Evolutionary conservation across 139 green algal genomes (phyloP).

Genomic region (Nannochloris sp.): DNA sequence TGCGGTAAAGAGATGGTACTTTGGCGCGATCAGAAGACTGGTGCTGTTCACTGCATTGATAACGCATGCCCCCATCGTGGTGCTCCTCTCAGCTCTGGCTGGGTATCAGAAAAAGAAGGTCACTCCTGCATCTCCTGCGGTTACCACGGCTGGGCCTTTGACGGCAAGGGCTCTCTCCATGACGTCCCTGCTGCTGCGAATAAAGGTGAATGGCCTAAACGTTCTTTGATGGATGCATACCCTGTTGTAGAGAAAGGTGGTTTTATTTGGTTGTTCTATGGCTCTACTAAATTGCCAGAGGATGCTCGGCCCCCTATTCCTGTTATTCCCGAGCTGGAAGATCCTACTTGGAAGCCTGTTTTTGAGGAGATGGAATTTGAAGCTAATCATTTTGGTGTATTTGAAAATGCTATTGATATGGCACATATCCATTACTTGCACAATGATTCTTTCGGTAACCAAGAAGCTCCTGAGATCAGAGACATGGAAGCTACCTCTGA

Average conservation of each 20-base stretch:
- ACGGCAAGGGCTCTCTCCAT: slow-evolving; percentile 40
- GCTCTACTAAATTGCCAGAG: slow-evolving; percentile 41
- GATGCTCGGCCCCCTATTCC: slow-evolving; percentile 74
- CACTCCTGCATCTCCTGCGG: slow-evolving; percentile 58
- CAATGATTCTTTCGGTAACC: slow-evolving; percentile 31
- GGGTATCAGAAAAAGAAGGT: slow-evolving; percentile 27
- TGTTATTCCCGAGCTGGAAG: slow-evolving; percentile 60
- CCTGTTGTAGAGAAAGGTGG: slow-evolving; percentile 59
- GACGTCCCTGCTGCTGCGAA: slow-evolving; percentile 44
- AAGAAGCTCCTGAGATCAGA: slow-evolving; percentile 51
- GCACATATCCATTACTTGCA: slow-evolving; percentile 87
- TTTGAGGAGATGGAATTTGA: slow-evolving; percentile 61
- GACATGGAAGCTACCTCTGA: slow-evolving; percentile 52
- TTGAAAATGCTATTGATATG: slow-evolving; percentile 88
- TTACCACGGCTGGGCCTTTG: slow-evolving; percentile 72
- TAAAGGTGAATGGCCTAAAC: slow-evolving; percentile 44
- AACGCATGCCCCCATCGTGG: slow-evolving; percentile 74
- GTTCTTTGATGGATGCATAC: slow-evolving; percentile 49
- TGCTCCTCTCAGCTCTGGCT: slow-evolving; percentile 45
- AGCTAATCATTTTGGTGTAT: slow-evolving; percentile 56
- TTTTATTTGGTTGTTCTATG: slow-evolving; percentile 83
- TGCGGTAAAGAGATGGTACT: slow-evolving; percentile 62
- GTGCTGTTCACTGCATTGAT: slow-evolving; percentile 51
- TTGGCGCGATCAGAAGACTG: slow-evolving; percentile 37
- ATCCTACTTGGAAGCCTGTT: slow-evolving; percentile 57